Evolutionary conservation across 2,329 filamentous ascomycete species (phyloP), one percentile per base, ranked within the genome.

Genomic region (Elsinoe batatas): DNA sequence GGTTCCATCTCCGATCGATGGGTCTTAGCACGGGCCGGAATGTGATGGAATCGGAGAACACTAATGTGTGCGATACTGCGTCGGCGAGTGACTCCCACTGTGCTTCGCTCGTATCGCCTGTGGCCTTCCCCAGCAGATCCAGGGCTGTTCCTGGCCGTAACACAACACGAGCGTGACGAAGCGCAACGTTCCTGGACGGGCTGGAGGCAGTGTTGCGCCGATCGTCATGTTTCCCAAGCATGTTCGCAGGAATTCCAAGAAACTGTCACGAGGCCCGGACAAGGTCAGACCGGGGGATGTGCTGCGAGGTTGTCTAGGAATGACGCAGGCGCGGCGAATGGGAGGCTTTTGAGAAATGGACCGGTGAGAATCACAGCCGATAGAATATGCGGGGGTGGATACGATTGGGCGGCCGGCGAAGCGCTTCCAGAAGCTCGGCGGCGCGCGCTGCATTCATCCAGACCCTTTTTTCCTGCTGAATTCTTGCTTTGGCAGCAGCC

Each of bases 281-380:
- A 22, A 22, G 44, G 44, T 33, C 44, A 49, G n/a, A 49, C 44
- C 44, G 44, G 44, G 44, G 44, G 44, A 49, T 49, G 26, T 49
- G 32, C 44, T 49, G 11, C n/a, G 5, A 20, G 44, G 17, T 33
- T 30, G 44, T 49, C 44, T 36, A 26, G 44, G 44, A 35, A 51
- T 51, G 47, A 51, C 47, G 47, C 47, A 51, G 47, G 33, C 47
- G 26, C 47, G 33, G 47, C 40, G 32, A 37, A 50, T 35, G 13
- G 35, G 33, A 26, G n/a, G 22, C 32, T 18, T 33, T 17, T 8
- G 15, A 17, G 20, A 26, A 12, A 49, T 5, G 44, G 30, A 11
- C 44, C 44, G 44, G 26, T 33, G 26, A n/a, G 26, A 11, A 6
- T 38, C 10, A n/a, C 17, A 5, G 26, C 26, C 26, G 26, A 30